phyloP scores from a whole-genome alignment of 2,329 filamentous ascomycete species.

The Aaosphaeria arxii region DNA sequence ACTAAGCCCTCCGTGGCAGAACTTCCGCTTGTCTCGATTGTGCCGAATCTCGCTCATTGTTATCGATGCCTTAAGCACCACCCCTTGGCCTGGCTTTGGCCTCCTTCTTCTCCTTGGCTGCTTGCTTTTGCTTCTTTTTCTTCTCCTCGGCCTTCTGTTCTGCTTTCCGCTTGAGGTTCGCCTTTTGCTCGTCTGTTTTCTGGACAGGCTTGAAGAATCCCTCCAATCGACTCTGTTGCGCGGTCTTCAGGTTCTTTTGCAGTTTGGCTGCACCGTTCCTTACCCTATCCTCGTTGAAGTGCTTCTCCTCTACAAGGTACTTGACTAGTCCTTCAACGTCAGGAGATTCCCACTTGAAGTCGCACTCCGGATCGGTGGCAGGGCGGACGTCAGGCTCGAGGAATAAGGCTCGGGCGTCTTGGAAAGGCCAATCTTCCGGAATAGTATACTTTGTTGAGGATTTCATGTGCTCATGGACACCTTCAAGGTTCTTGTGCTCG shows the following conservation, averaged over 20 bases:
- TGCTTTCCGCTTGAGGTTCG: constrained; percentile 83
- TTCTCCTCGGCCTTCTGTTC: constrained; percentile 89
- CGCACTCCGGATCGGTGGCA: constrained; percentile 81
- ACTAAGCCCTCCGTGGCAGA: no score
- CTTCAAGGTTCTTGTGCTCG: constrained; percentile 84
- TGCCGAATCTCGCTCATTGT: no score
- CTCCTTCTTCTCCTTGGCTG: constrained; percentile 93
- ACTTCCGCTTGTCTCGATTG: no score
- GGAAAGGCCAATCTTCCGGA: constrained; percentile 95
- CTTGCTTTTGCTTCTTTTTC: constrained; percentile 93
- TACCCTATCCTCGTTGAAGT: constrained; percentile 94
- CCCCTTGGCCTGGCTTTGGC: constrained; percentile 82
- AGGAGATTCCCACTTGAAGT: constrained; percentile 97
- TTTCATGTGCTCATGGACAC: constrained; percentile 78
- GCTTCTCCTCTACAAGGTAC: constrained; percentile 90
- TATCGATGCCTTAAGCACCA: constrained; percentile 9
- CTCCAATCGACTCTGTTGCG: constrained; percentile 86
- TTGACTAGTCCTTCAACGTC: constrained; percentile 87
- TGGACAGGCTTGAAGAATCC: constrained; percentile 95
- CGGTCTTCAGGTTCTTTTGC: constrained; percentile 85
- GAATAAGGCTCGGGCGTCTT: constrained; percentile 88
- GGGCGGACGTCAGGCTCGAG: constrained; percentile 82
- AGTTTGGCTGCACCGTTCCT: constrained; percentile 73
- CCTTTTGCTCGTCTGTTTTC: constrained; percentile 83
- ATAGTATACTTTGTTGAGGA: constrained; percentile 76